phyloP scores from a whole-genome alignment of 805 yeast species.

The Millerozyma miso region DNA sequence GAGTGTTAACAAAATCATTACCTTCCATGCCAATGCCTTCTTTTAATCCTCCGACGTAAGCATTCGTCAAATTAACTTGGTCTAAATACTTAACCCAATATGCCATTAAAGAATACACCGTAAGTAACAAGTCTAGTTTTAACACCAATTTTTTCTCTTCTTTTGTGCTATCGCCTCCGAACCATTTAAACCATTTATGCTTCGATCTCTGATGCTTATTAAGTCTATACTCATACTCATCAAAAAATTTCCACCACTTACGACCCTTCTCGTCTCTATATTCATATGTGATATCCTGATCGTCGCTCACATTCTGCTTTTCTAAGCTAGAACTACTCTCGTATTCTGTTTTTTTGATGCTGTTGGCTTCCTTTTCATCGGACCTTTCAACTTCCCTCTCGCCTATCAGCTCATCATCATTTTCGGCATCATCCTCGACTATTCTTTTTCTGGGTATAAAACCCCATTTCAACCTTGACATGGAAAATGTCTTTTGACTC shows the following conservation, averaged over 20 bases:
- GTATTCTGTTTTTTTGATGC: neutral
- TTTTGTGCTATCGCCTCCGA: conserved; percentile 38
- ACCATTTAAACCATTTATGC: conserved; percentile 39
- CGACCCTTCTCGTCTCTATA: conserved; percentile 23
- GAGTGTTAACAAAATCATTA: conserved; percentile 53
- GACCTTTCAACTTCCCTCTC: conserved; percentile 1
- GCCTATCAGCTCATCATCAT: conserved; percentile 4
- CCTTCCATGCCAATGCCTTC: conserved; percentile 52
- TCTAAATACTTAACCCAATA: conserved; percentile 65
- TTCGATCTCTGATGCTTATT: conserved; percentile 20
- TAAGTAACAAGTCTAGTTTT: conserved; percentile 20
- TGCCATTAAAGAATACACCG: conserved; percentile 25
- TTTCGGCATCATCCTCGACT: conserved; percentile 20
- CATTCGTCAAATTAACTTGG: conserved; percentile 51
- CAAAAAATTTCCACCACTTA: conserved; percentile 26
- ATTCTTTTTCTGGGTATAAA: conserved; percentile 30
- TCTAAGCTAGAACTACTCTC: neutral
- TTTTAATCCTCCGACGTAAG: conserved; percentile 59
- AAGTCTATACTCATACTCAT: conserved; percentile 53
- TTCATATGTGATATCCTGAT: conserved; percentile 9
- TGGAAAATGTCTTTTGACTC: too few species aligned
- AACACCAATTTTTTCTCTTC: conserved; percentile 19
- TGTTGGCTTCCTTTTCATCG: neutral
- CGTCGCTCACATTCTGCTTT: neutral
- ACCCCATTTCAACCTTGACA: conserved; percentile 28